Evolutionary conservation across 2,329 filamentous ascomycete genomes (phyloP), one percentile per base, ranked within the genome.

Genomic region (Amylocarpus encephaloides): DNA sequence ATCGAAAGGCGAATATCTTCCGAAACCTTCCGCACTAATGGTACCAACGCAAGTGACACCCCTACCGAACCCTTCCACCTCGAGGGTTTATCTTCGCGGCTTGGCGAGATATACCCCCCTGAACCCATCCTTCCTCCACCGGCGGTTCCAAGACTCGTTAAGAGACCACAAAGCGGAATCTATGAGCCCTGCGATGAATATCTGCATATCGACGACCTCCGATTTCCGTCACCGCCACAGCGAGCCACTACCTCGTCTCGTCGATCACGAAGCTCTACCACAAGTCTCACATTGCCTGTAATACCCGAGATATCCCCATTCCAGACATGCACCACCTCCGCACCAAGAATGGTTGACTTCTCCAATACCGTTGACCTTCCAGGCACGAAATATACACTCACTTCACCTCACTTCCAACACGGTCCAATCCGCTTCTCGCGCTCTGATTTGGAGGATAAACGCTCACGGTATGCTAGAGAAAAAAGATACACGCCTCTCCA

Each of bases 371-470:
- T 75, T 70, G 22, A 57, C n/a, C 43, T 64, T 2, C 54, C 62
- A 1, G 56, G 55, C 43, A 76, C 76, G 0, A 70, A 72, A 0
- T 79, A 68, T 55, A 78, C 76, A 0, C 50, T 74, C 22, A 76
- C 70, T 0, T 71, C 69, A 15, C 76, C 78, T 1, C 60, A 62
- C 2, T 77, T 79, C 59, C 70, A 69, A 6, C 80, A 83, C 54
- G 80, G 79, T 0, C 73, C 72, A 2, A 79, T 83, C 54, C 71
- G 76, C 2, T 64, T 82, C 13, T 55, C 43, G 61, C 71, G 46
- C 75, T 13, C 34, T 11, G 13, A 29, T 13, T 22, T 47, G 11
- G 22, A 29, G n/a, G 34, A 34, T 16, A 16, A 22, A 12, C 35
- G 26, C 7, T 15, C 18, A 29, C 26, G 33, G 11, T 15, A 26